phyloP scores from a whole-genome alignment of 2,329 filamentous ascomycete genomes.

The Aspergillus flavus region DNA sequence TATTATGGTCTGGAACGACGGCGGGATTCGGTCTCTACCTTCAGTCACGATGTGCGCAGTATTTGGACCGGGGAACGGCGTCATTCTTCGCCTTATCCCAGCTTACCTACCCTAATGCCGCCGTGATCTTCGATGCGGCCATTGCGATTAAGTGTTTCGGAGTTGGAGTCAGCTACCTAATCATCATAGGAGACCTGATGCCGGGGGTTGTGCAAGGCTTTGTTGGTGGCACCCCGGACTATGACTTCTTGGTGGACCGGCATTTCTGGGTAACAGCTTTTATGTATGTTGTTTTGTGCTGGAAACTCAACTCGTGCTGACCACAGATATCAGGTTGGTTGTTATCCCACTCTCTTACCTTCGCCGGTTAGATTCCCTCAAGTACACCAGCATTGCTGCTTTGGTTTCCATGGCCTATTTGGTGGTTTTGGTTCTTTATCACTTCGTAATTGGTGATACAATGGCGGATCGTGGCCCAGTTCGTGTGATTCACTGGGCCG shows the following conservation, averaged over 20 bases:
- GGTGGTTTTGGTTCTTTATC: slow-evolving; percentile 88
- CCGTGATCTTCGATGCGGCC: slow-evolving; percentile 91
- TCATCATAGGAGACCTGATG: slow-evolving; percentile 98
- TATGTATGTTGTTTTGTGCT: slow-evolving; percentile 60
- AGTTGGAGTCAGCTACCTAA: slow-evolving; percentile 94
- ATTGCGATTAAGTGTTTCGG: slow-evolving; percentile 99
- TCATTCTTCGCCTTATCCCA: slow-evolving; percentile 98
- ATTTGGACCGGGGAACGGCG: slow-evolving; percentile 82
- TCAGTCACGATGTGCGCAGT: slow-evolving; percentile 88
- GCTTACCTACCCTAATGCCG: slow-evolving; percentile 93
- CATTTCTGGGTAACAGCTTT: slow-evolving; percentile 98
- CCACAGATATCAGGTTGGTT: slow-evolving; percentile 62
- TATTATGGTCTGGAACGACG: slow-evolving; percentile 87
- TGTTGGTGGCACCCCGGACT: slow-evolving; percentile 61
- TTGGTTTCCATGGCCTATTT: slow-evolving; percentile 92
- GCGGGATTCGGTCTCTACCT: slow-evolving; percentile 93
- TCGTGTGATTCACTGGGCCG: slow-evolving; percentile 75
- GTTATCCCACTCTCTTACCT: slow-evolving; percentile 95
- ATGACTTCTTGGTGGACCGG: slow-evolving; percentile 79
- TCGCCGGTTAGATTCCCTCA: slow-evolving; percentile 87
- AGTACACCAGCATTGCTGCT: slow-evolving; percentile 93
- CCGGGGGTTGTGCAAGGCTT: slow-evolving; percentile 88
- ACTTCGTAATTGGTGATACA: slow-evolving; percentile 79
- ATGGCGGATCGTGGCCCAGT: slow-evolving; percentile 73
- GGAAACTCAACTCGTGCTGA: slow-evolving; percentile 19